These are phyloP conservation scores for Gaillardinia entomophila DNA, from an alignment of 805 yeast species.

Conservation along the genomic window DNA sequence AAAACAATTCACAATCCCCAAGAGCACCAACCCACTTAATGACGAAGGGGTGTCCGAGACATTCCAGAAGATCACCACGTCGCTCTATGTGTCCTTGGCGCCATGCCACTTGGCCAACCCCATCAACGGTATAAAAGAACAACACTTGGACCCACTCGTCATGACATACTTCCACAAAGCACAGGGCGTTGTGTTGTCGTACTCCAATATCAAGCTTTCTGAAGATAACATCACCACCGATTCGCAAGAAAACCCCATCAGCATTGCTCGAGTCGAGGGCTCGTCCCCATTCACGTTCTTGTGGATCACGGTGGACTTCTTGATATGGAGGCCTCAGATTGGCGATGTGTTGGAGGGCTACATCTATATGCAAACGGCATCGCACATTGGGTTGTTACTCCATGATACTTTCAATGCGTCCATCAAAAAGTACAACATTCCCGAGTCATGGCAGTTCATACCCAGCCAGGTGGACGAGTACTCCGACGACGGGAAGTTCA, in stretches of 20 bases:
- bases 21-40: constrained; percentile 32
- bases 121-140: constrained; percentile 71
- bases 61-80: constrained; percentile 54
- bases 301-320: constrained; percentile 79
- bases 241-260: constrained; percentile 31
- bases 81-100: constrained; percentile 80
- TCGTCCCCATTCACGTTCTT: constrained; percentile 84
- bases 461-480: constrained; percentile 63
- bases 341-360: constrained; percentile 86
- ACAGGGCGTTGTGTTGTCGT: constrained; percentile 80
- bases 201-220: constrained; percentile 55
- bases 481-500: constrained; percentile 24
- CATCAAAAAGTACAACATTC: constrained; percentile 78
- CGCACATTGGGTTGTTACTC: constrained; percentile 86
- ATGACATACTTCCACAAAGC: constrained; percentile 74
- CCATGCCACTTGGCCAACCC: constrained; percentile 72
- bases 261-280: constrained; percentile 61
- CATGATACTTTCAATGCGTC: constrained; percentile 95
- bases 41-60: constrained; percentile 57
- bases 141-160: constrained; percentile 84
- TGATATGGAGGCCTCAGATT: constrained; percentile 86
- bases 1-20: constrained; percentile 11
- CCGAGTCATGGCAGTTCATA: constrained; percentile 79
- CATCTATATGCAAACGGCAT: constrained; percentile 87
- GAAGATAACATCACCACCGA: constrained; percentile 36